phyloP scores from a whole-genome alignment of 768 basidiomycete genomes.

The Rhizopogon rudus region DNA sequence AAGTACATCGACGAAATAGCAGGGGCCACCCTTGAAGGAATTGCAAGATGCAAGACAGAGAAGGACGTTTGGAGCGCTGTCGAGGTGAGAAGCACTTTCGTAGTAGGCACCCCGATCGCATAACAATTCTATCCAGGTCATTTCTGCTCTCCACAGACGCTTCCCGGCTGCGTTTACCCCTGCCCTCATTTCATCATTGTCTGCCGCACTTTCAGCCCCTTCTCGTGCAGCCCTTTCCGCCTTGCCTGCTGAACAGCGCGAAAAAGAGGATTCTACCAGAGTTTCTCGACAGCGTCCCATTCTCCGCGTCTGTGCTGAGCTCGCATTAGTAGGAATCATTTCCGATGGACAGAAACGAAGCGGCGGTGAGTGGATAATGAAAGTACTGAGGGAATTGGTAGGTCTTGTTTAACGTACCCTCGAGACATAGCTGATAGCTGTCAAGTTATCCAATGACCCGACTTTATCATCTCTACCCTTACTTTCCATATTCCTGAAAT shows the following conservation, averaged over 20 bases:
- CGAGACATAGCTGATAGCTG: constrained; percentile 10
- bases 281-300: constrained; percentile 80
- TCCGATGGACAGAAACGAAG: constrained; percentile 64
- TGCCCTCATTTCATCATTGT: constrained; percentile 55
- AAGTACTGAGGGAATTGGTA: constrained; percentile 79
- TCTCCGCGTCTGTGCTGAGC: constrained; percentile 82
- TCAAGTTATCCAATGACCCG: constrained; percentile 84
- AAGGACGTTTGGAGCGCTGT: constrained; percentile 89
- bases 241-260: constrained; percentile 71
- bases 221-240: constrained; percentile 50
- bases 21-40: constrained; percentile 80
- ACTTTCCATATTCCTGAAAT: constrained; percentile 87
- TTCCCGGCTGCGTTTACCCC: constrained; percentile 81
- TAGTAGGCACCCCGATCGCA: background rate
- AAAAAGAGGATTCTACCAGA: constrained; percentile 85
- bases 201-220: constrained; percentile 54
- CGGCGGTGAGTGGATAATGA: constrained; percentile 89
- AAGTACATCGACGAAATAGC: constrained; percentile 97
- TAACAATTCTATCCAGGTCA: constrained; percentile 57
- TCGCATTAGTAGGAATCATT: constrained; percentile 84
- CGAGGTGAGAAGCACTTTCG: constrained; percentile 53
- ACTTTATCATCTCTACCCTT: constrained; percentile 83
- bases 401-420: constrained; percentile 20
- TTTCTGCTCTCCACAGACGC: constrained; percentile 83
- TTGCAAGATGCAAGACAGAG: constrained; percentile 85